Conservation (phyloP, 2,329 filamentous ascomycete species). For the Drechslerella dactyloides region DNA sequence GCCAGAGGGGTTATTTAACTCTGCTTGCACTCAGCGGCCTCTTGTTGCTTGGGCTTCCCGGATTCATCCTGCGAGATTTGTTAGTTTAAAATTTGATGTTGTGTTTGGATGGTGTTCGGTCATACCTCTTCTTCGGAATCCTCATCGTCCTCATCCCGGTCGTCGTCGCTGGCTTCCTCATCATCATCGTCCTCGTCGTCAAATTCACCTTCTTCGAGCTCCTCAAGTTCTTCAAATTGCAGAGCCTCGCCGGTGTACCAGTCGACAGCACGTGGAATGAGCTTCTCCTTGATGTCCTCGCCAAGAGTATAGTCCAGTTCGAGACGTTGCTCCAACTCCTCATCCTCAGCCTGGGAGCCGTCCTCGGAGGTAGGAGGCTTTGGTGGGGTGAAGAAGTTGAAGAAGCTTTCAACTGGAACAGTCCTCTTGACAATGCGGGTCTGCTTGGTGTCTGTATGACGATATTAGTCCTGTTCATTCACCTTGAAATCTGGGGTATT, state of each 20-base stretch:
- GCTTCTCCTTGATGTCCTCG: constrained; percentile 99
- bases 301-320: constrained; percentile 98
- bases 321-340: constrained; percentile 95
- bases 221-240: constrained; percentile 91
- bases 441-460: constrained; percentile 85
- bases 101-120: constrained; percentile 53
- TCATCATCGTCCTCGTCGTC: constrained; percentile 95
- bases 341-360: constrained; percentile 67
- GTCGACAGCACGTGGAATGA: constrained; percentile 96
- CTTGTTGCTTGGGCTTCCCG: constrained; percentile 80
- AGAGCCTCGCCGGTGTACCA: constrained; percentile 99
- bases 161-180: constrained; percentile 80
- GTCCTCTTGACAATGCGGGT: constrained; percentile 99
- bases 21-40: constrained; percentile 96
- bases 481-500: neutral
- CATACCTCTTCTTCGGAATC: constrained; percentile 78
- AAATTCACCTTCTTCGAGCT: constrained; percentile 79
- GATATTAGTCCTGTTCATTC: constrained; percentile 51
- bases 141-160: constrained; percentile 76
- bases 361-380: constrained; percentile 77
- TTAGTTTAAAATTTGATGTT: constrained; percentile 27
- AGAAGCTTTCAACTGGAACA: constrained; percentile 97
- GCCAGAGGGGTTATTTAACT: constrained; percentile 67
- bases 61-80: constrained; percentile 72
- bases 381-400: constrained; percentile 98